These are phyloP conservation scores for Magnusiomyces ingens DNA, from an alignment of 1,139 yeast species.

Conservation along the genomic window DNA sequence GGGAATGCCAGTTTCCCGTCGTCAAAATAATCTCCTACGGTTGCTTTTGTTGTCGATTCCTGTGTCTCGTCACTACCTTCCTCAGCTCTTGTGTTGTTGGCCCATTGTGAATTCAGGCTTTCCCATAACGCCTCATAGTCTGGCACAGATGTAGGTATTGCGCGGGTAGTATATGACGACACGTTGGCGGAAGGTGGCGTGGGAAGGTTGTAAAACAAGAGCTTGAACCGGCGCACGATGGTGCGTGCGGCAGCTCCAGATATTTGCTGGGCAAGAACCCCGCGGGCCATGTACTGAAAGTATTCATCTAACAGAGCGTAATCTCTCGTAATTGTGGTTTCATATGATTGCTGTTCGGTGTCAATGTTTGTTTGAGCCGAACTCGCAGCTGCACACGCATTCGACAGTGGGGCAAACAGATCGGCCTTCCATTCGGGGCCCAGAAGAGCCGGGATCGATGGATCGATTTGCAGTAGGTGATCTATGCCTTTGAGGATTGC, in stretches of 20 bases:
- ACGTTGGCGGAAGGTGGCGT: neutral
- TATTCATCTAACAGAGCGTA: conserved; percentile 12
- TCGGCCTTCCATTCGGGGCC: neutral
- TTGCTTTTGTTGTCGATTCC: neutral
- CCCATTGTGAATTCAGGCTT: neutral
- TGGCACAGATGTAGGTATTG: neutral
- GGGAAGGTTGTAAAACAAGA: conserved; percentile 26
- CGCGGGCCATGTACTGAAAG: conserved; percentile 41
- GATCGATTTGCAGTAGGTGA: neutral
- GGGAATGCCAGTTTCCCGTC: conserved; percentile 36
- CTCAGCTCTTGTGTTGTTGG: neutral
- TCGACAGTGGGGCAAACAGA: neutral
- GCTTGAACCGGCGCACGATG: conserved; percentile 47
- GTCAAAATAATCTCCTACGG: neutral
- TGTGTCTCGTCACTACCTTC: neutral
- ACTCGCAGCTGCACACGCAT: no score
- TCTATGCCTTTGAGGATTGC: neutral
- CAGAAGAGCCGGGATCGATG: neutral
- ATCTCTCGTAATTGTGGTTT: neutral
- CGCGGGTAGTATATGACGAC: neutral
- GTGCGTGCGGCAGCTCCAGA: conserved; percentile 78
- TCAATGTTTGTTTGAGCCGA: neutral
- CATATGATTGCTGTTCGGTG: neutral
- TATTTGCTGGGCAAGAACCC: conserved; percentile 71
- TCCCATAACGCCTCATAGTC: neutral